These are phyloP conservation scores for Annulohypoxylon maeteangense DNA, from an alignment of 495 filamentous ascomycete genomes.

Conservation along the genomic window DNA sequence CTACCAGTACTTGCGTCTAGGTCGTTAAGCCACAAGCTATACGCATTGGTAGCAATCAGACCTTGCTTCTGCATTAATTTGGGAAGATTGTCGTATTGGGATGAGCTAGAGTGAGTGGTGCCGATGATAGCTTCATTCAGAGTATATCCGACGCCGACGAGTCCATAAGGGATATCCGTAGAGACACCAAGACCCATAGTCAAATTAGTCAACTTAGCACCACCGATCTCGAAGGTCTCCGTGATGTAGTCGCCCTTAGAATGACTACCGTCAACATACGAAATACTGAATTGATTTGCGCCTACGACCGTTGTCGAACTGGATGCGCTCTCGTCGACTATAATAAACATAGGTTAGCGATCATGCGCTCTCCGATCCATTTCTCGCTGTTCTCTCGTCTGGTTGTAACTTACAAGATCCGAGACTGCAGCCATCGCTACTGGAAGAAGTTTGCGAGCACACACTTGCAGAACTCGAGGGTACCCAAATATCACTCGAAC, in stretches of 20 bases:
- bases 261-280: slow-evolving; percentile 83
- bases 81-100: slow-evolving; percentile 81
- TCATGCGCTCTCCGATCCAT: neutral
- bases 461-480: slow-evolving; percentile 70
- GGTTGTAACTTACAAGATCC: slow-evolving; percentile 57
- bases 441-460: slow-evolving; percentile 56
- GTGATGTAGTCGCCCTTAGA: slow-evolving; percentile 83
- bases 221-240: slow-evolving; percentile 80
- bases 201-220: slow-evolving; percentile 69
- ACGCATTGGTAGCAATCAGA: slow-evolving; percentile 82
- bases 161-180: slow-evolving; percentile 77
- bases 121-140: slow-evolving; percentile 79
- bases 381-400: neutral
- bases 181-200: slow-evolving; percentile 85
- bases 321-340: slow-evolving; percentile 71
- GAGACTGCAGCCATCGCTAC: slow-evolving; percentile 52
- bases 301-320: slow-evolving; percentile 74
- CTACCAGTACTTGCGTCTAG: slow-evolving; percentile 61
- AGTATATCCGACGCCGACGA: slow-evolving; percentile 89
- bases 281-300: slow-evolving; percentile 79
- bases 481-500: slow-evolving; percentile 91
- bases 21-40: slow-evolving; percentile 91
- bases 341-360: slow-evolving; percentile 9
- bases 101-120: slow-evolving; percentile 45
- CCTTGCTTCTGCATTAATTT: slow-evolving; percentile 76